Conservation (phyloP, 441 rosid species). For the Erodium texanum region DNA sequence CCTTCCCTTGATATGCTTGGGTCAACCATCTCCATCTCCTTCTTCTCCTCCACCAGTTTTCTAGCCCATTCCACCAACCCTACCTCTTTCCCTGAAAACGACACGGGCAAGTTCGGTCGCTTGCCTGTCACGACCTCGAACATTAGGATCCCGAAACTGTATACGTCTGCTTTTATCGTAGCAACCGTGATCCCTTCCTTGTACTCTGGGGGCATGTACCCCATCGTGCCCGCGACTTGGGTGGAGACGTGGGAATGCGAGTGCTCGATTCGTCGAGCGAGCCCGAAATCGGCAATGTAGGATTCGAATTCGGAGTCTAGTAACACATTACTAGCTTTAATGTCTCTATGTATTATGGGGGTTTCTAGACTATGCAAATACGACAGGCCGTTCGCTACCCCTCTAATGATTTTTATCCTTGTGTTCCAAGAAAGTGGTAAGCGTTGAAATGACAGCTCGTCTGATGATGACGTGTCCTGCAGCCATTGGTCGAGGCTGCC, state of each 20-base stretch:
- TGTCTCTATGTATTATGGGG: slow-evolving; percentile 84
- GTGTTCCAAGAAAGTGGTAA: slow-evolving; percentile 46
- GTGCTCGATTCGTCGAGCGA: slow-evolving; percentile 44
- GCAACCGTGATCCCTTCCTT: slow-evolving; percentile 60
- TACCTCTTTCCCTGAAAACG: slow-evolving; percentile 30
- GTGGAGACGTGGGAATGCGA: slow-evolving; percentile 71
- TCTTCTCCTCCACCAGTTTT: slow-evolving; percentile 27
- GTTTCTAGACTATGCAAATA: slow-evolving; percentile 56
- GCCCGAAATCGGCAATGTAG: slow-evolving; percentile 77
- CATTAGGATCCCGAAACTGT: slow-evolving; percentile 79
- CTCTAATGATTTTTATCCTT: slow-evolving; percentile 39
- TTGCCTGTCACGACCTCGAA: slow-evolving; percentile 49
- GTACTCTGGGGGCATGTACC: slow-evolving; percentile 97
- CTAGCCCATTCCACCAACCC: slow-evolving; percentile 54
- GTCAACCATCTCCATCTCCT: slow-evolving; percentile 52
- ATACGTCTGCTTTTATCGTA: slow-evolving; percentile 54
- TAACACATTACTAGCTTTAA: slow-evolving; percentile 68
- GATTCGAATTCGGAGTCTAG: slow-evolving; percentile 46
- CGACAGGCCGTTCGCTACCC: slow-evolving; percentile 59
- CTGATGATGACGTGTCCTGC: slow-evolving; percentile 29
- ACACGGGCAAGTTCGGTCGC: slow-evolving; percentile 41
- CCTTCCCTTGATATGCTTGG: neutral
- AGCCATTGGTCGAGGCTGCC: slow-evolving; percentile 80
- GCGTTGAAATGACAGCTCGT: too few relatives aligned
- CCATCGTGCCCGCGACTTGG: slow-evolving; percentile 87